A percentile compares a stretch with the other conserved stretches of the same genome.
Conservation (phyloP, 129 eudicot genomes). For the Flaveria sonorensis region DNA sequence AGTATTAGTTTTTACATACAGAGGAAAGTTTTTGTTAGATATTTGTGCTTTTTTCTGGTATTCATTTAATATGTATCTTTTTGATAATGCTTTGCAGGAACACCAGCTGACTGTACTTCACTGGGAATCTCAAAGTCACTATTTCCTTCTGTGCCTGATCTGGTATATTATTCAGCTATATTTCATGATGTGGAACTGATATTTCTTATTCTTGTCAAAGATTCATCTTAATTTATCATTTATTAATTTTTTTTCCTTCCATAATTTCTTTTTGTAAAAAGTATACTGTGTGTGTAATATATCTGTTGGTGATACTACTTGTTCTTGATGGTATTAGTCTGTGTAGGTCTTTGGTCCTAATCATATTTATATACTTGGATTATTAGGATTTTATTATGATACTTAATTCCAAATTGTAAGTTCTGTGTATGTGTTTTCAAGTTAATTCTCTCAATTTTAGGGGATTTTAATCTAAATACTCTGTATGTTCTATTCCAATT, state of each 20-base stretch:
- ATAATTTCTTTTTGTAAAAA: neutral
- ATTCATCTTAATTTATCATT: neutral
- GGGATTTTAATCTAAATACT: neutral
- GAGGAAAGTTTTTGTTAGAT: constrained; percentile 5
- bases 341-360: neutral
- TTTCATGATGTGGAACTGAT: neutral
- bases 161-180: constrained; percentile 51
- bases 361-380: neutral
- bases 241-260: neutral
- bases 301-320: neutral
- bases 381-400: neutral
- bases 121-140: constrained; percentile 75
- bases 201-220: neutral
- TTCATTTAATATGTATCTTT: constrained; percentile 8
- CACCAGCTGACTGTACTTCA: constrained; percentile 93
- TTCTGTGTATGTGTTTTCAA: neutral
- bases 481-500: neutral
- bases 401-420: neutral
- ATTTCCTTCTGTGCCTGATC: constrained; percentile 75
- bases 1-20: neutral
- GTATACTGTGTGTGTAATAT: neutral
- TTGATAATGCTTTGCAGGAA: constrained; percentile 50
- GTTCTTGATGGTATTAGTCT: neutral
- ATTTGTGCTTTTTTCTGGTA: neutral
- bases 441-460: neutral